Conservation (phyloP, 177 flowering plant species). For the Telopea speciosissima region DNA sequence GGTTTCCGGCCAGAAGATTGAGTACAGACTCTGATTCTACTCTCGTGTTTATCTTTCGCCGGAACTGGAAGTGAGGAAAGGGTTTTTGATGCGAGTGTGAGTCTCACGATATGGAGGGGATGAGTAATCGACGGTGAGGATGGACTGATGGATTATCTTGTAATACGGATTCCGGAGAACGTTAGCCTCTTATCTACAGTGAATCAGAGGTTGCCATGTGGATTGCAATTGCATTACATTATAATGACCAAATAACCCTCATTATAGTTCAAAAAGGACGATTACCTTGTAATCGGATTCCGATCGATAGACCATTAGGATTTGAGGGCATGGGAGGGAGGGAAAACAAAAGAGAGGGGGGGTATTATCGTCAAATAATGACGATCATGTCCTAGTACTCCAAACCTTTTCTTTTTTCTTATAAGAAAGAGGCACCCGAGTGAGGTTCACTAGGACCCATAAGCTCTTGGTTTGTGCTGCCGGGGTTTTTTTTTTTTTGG, state of each 20-base stretch:
- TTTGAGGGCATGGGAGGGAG: too few species aligned
- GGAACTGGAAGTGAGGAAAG: not conserved
- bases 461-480: too few species aligned
- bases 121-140: constrained; percentile 10
- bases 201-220: constrained; percentile 2
- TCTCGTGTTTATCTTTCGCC: not conserved
- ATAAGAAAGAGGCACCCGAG: too few species aligned
- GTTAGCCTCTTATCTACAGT: constrained; percentile 7
- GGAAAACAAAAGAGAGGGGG: too few species aligned
- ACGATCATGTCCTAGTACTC: too few species aligned
- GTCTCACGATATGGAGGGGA: not conserved
- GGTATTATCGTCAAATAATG: too few species aligned
- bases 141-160: constrained; percentile 5
- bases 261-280: too few species aligned
- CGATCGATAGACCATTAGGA: too few species aligned
- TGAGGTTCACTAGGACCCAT: too few species aligned
- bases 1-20: not conserved
- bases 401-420: too few species aligned
- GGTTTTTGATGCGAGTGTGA: constrained; percentile 1
- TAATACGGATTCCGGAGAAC: not conserved
- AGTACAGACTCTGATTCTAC: not conserved
- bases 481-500: too few species aligned
- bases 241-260: not conserved
- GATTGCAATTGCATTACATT: not conserved
- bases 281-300: too few species aligned